Percentiles rank a stretch among this genome's conserved stretches.
These are phyloP conservation scores for Rhinocladiella similis DNA, from an alignment of 2,329 filamentous ascomycete species.

Conservation along the genomic window DNA sequence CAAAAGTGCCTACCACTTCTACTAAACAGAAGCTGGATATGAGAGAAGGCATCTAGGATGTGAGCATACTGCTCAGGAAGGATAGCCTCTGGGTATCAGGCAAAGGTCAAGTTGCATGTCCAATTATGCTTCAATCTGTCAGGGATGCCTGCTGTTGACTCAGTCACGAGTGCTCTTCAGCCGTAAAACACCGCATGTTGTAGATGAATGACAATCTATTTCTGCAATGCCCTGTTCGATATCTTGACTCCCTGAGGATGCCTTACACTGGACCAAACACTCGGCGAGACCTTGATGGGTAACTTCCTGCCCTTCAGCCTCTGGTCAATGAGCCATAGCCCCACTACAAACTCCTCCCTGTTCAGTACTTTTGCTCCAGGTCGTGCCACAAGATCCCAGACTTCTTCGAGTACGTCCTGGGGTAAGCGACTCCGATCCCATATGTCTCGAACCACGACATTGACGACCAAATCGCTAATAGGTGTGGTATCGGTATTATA, in stretches of 20 bases:
- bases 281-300: conserved; percentile 45
- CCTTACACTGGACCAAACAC: conserved; percentile 49
- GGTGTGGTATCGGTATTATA: conserved; percentile 8
- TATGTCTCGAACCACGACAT: conserved; percentile 50
- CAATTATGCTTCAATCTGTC: too few species aligned
- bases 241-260: conserved; percentile 41
- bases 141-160: too few species aligned
- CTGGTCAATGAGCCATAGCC: conserved; percentile 53
- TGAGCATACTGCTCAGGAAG: too few species aligned
- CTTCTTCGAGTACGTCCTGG: conserved; percentile 39
- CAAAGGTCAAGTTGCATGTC: too few species aligned
- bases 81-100: too few species aligned
- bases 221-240: conserved; percentile 19
- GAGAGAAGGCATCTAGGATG: too few species aligned
- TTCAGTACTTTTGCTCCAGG: conserved; percentile 38
- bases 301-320: conserved; percentile 49
- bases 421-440: conserved; percentile 50
- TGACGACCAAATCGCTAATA: conserved; percentile 36
- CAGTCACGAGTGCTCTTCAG: too few species aligned
- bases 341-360: conserved; percentile 51
- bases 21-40: too few species aligned
- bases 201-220: conserved; percentile 4
- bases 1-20: too few species aligned
- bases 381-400: conserved; percentile 47
- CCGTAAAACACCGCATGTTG: too few species aligned